Evolutionary conservation across 768 basidiomycete species (phyloP).

Genomic region (Galerina sulciceps): DNA sequence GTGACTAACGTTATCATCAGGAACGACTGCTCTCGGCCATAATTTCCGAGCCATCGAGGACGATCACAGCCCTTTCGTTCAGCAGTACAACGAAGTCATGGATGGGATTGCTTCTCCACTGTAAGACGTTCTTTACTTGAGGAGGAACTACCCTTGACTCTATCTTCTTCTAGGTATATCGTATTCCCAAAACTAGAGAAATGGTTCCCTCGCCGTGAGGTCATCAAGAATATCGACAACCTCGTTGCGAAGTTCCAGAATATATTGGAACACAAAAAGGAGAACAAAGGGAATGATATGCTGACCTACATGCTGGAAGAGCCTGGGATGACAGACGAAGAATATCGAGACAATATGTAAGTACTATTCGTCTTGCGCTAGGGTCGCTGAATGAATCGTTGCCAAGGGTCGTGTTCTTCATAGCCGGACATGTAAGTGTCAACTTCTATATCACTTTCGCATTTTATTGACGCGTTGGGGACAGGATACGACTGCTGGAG

Average conservation of each 20-base stretch:
- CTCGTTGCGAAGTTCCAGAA: neutral
- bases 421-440: neutral
- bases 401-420: neutral
- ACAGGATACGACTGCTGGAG: neutral
- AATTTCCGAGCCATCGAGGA: neutral
- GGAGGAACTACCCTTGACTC: neutral
- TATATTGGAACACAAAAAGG: neutral
- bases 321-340: neutral
- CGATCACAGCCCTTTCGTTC: neutral
- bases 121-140: neutral
- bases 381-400: no score
- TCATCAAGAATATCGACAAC: neutral
- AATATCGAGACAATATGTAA: neutral
- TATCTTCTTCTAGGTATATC: neutral
- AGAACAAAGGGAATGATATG: slow-evolving; percentile 1
- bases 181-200: neutral
- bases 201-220: neutral
- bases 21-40: neutral
- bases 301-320: neutral
- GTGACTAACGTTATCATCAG: neutral
- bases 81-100: neutral
- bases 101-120: neutral
- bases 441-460: neutral
- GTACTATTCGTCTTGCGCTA: neutral
- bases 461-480: neutral